Evolutionary conservation across 805 yeast genomes (phyloP), one percentile per base, ranked within the genome.

Genomic region (Nakazawaea molendinolei): DNA sequence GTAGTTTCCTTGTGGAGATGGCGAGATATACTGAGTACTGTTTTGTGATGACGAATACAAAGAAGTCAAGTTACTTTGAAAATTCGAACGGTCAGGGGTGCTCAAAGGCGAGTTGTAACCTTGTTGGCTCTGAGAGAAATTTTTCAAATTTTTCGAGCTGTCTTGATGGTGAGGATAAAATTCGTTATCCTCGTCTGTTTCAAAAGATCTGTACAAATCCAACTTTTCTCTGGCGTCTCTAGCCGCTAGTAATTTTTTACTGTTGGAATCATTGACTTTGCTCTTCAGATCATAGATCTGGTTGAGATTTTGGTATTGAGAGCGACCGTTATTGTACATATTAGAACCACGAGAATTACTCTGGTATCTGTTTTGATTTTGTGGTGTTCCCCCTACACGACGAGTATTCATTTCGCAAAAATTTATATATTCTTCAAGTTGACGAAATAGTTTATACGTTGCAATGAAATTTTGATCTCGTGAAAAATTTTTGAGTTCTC

Each of bases 101-200:
- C 39, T 31, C 15, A 36, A 26, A 27, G 39, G 39, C 9, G 39
- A 36, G 15, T 31, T 36, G 27, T 30, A 30, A 26, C 10, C 13
- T 23, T 28, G 33, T 17, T 19, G 27, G 15, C 15, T 20, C 13
- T 22, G 25, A 14, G n/a, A 24, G 36, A 15, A 23, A 28, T 16
- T 32, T 27, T 23, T 32, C 26, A 22, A 22, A 8, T 22, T 19
- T n/a, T 25, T 23, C 13, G 21, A 28, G 28, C 28, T 17, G 26
- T 28, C 15, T 24, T 29, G 22, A n/a, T 23, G 33, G 19, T 53
- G 33, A 15, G 84, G 84, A 45, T 79, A 77, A 53, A 83, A 83
- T 58, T 79, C 89, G 34, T 70, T 51, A 53, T 82, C 90, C 46
- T 81, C 84, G 52, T 77, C 86, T 27, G 67, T 51, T 45, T 79